Conservation (phyloP, 2,329 filamentous ascomycete genomes). For the Fusarium sublunatum region DNA sequence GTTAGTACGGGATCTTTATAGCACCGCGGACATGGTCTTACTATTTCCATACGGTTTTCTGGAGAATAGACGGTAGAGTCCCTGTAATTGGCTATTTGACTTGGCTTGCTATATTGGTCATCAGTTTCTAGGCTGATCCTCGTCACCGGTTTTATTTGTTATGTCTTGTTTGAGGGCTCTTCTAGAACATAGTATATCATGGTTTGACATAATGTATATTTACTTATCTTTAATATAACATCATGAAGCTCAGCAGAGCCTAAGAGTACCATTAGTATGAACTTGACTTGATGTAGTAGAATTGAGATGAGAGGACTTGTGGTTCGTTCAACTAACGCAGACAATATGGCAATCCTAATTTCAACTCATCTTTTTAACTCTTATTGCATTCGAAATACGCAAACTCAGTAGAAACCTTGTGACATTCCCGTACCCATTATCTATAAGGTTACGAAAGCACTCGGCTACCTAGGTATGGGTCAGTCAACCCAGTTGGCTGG, state of each 20-base stretch:
- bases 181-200: constrained; percentile 6
- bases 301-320: no score
- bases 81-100: background rate
- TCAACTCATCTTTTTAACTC: no score
- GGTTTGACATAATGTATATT: constrained; percentile 22
- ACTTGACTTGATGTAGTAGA: background rate
- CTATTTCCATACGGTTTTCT: constrained; percentile 24
- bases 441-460: no score
- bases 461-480: no score
- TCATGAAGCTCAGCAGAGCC: background rate
- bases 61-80: constrained; percentile 23
- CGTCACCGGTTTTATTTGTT: background rate
- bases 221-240: background rate
- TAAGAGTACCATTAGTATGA: no score
- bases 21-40: constrained; percentile 17
- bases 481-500: background rate
- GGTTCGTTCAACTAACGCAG: no score
- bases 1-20: constrained; percentile 21
- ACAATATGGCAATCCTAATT: no score
- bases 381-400: no score
- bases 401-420: no score
- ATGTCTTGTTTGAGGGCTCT: background rate
- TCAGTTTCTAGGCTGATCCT: background rate
- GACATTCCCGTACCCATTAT: no score
- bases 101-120: background rate